phyloP scores from a whole-genome alignment of 345 rosid genomes.

The Eutrema heterophyllum region DNA sequence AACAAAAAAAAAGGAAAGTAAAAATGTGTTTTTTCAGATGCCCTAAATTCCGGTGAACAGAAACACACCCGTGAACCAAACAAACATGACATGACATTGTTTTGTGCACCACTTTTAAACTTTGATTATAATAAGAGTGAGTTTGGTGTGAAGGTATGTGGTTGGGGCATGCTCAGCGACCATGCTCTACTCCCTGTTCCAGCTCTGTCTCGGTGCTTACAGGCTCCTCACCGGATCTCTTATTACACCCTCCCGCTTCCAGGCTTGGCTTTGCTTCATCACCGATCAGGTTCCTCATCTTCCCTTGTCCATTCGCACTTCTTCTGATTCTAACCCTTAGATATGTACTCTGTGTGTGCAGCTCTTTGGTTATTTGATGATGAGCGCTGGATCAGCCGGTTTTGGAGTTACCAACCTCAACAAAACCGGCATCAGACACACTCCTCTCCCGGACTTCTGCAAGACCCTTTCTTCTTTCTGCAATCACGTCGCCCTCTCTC shows the following conservation, averaged over 20 bases:
- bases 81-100: constrained; percentile 10
- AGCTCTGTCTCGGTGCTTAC: constrained; percentile 42
- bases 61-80: constrained; percentile 40
- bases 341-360: constrained; percentile 17
- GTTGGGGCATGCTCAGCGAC: constrained; percentile 60
- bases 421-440: constrained; percentile 65
- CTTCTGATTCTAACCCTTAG: not conserved
- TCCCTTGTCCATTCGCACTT: not conserved
- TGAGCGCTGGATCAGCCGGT: constrained; percentile 80
- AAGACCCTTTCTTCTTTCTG: constrained; percentile 66
- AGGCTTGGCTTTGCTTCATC: constrained; percentile 78
- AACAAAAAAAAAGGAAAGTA: not conserved
- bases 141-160: constrained; percentile 51
- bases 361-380: constrained; percentile 60
- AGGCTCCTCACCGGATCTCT: constrained; percentile 52
- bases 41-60: constrained; percentile 35
- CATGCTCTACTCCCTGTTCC: constrained; percentile 55
- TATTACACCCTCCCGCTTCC: constrained; percentile 47
- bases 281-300: constrained; percentile 60
- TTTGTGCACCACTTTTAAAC: constrained; percentile 2
- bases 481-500: constrained; percentile 60
- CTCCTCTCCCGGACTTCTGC: constrained; percentile 81
- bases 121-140: not conserved
- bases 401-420: constrained; percentile 78
- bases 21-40: constrained; percentile 3